phyloP scores from a whole-genome alignment of 805 yeast species.

The Metschnikowia rubicola region DNA sequence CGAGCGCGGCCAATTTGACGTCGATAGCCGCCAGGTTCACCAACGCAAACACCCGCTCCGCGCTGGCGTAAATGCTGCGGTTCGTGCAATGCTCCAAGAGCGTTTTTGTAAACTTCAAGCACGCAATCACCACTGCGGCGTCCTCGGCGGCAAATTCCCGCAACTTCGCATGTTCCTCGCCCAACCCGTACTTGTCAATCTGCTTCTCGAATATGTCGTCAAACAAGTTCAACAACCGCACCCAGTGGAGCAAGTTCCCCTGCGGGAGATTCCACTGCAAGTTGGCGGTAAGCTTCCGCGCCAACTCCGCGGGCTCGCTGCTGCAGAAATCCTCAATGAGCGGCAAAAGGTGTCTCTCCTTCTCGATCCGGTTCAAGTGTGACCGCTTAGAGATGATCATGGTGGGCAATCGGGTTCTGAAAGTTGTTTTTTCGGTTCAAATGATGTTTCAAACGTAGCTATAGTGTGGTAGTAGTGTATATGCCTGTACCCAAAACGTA shows the following conservation, averaged over 20 bases:
- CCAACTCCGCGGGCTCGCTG: conserved; percentile 31
- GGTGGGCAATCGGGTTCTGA: neutral
- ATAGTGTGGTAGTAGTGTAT: too few relatives aligned
- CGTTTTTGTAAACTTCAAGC: conserved; percentile 59
- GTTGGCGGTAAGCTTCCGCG: conserved; percentile 35
- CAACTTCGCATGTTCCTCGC: conserved; percentile 45
- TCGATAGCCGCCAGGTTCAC: conserved; percentile 57
- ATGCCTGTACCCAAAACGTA: too few relatives aligned
- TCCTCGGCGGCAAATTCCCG: conserved; percentile 45
- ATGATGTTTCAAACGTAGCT: neutral
- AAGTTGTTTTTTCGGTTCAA: neutral
- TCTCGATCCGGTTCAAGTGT: conserved; percentile 27
- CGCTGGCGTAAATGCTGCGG: conserved; percentile 63
- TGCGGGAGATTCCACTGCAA: conserved; percentile 58
- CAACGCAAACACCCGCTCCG: conserved; percentile 56
- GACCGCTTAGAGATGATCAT: conserved; percentile 35
- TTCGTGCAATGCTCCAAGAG: conserved; percentile 68
- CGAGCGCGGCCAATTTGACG: conserved; percentile 58
- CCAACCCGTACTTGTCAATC: conserved; percentile 52
- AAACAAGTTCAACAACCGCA: conserved; percentile 68
- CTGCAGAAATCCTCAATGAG: conserved; percentile 40
- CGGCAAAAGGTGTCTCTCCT: conserved; percentile 27
- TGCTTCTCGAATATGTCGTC: conserved; percentile 60
- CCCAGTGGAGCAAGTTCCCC: conserved; percentile 74
- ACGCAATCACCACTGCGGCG: conserved; percentile 43